A percentile compares a stretch with the other conserved stretches of the same genome.
phyloP scores from a whole-genome alignment of 371 early-diverging fungal species.

The Mucor piriformis region DNA sequence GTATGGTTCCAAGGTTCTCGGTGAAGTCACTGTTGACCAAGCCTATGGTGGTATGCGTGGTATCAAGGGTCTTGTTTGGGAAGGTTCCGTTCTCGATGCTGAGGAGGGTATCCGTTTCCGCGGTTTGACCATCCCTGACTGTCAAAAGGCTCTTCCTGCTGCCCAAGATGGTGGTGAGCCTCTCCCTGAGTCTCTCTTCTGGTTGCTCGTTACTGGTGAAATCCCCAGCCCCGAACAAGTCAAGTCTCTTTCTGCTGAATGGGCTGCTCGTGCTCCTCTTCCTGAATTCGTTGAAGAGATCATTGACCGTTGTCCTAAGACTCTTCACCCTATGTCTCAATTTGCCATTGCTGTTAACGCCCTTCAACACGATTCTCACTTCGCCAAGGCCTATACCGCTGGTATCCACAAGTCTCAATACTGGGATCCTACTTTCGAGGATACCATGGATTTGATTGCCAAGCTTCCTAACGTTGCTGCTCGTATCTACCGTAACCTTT shows the following conservation, averaged over 20 bases:
- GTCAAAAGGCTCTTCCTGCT: constrained; percentile 88
- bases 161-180: constrained; percentile 91
- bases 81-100: constrained; percentile 96
- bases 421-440: constrained; percentile 97
- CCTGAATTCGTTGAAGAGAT: constrained; percentile 94
- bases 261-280: constrained; percentile 91
- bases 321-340: constrained; percentile 99
- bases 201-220: constrained; percentile 97
- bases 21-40: constrained; percentile 96
- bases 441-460: constrained; percentile 97
- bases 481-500: constrained; percentile 98
- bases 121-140: constrained; percentile 95
- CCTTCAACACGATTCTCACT: constrained; percentile 92
- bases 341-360: constrained; percentile 95
- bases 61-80: constrained; percentile 98
- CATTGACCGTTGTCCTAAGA: constrained; percentile 96
- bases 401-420: constrained; percentile 95
- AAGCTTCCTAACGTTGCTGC: constrained; percentile 96
- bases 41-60: constrained; percentile 99
- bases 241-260: constrained; percentile 89
- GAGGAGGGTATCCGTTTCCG: constrained; percentile 99
- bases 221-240: constrained; percentile 95
- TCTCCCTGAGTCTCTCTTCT: constrained; percentile 97
- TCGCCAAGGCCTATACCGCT: constrained; percentile 95
- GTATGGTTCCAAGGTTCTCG: constrained; percentile 88